These are phyloP conservation scores for Pseudopithomyces maydicus DNA, from an alignment of 2,329 filamentous ascomycete species.

Conservation along the genomic window DNA sequence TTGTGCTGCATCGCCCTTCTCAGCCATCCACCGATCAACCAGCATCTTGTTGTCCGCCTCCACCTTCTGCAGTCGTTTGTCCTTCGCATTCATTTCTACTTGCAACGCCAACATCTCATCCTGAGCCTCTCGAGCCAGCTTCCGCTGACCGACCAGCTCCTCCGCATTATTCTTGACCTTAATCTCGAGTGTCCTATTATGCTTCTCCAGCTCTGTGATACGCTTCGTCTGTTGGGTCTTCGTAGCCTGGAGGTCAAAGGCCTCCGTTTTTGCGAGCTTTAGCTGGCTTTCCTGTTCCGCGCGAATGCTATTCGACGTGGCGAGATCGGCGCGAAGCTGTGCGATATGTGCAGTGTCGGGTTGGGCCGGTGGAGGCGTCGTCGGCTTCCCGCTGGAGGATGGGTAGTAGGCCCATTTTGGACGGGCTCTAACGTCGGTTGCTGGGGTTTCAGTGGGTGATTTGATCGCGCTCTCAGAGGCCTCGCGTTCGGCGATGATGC, in stretches of 20 bases:
- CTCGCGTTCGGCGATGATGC: conserved; percentile 16
- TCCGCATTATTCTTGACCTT: conserved; percentile 81
- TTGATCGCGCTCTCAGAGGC: conserved; percentile 23
- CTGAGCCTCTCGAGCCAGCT: conserved; percentile 84
- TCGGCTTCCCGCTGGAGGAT: neutral
- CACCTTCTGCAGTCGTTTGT: conserved; percentile 74
- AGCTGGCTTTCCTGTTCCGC: conserved; percentile 66
- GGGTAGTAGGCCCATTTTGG: conserved; percentile 3
- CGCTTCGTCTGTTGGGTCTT: conserved; percentile 64
- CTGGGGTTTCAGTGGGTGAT: conserved; percentile 22
- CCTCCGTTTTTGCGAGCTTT: conserved; percentile 49
- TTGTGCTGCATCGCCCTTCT: conserved; percentile 84
- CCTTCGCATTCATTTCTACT: conserved; percentile 84
- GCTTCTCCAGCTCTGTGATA: conserved; percentile 66
- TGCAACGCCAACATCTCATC: conserved; percentile 90
- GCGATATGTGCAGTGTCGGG: conserved; percentile 28
- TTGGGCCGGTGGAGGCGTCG: conserved; percentile 5
- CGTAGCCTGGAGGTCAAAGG: conserved; percentile 66
- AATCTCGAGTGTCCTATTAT: conserved; percentile 65
- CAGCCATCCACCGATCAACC: conserved; percentile 87
- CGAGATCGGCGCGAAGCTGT: conserved; percentile 65
- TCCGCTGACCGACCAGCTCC: conserved; percentile 81
- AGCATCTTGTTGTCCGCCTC: conserved; percentile 86
- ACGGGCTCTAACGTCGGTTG: conserved; percentile 13
- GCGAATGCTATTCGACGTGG: conserved; percentile 76